Evolutionary conservation across 2,329 filamentous ascomycete genomes (phyloP).

Genomic region (Escovopsis sp.): DNA sequence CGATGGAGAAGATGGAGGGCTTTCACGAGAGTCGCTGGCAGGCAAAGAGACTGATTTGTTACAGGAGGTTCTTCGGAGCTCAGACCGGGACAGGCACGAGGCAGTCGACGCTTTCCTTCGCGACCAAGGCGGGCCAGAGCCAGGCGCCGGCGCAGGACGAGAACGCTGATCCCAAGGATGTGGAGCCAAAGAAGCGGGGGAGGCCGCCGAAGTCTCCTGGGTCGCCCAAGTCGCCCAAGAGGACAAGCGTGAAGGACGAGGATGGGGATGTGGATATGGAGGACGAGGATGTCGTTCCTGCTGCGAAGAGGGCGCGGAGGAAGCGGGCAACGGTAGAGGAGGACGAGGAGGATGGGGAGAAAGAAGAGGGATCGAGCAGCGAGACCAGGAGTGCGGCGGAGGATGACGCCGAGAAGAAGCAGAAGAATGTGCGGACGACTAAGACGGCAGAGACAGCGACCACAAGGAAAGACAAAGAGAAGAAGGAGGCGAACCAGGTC

Average conservation of each 20-base stretch:
- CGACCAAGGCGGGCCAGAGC: constrained; percentile 34
- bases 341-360: constrained; percentile 32
- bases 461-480: constrained; percentile 10
- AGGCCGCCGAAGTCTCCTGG: neutral
- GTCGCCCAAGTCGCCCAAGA: neutral
- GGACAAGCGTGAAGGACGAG: constrained; percentile 12
- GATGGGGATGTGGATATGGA: constrained; percentile 30
- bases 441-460: constrained; percentile 9
- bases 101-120: constrained; percentile 68
- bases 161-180: constrained; percentile 23
- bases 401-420: constrained; percentile 8
- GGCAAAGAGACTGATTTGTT: constrained; percentile 1
- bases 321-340: constrained; percentile 33
- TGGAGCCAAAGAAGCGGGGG: constrained; percentile 26
- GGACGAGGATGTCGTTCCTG: constrained; percentile 43
- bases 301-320: constrained; percentile 40
- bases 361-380: constrained; percentile 23
- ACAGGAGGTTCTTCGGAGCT: constrained; percentile 71
- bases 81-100: constrained; percentile 42
- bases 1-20: constrained; percentile 44
- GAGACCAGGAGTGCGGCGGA: constrained; percentile 9
- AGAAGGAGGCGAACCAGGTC: constrained; percentile 11
- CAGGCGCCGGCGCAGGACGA: constrained; percentile 17
- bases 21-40: neutral
- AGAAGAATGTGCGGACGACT: constrained; percentile 8